Evolutionary conservation across 1,139 yeast species (phyloP), one percentile per base, ranked within the genome.

Genomic region (Taphrina communis): DNA sequence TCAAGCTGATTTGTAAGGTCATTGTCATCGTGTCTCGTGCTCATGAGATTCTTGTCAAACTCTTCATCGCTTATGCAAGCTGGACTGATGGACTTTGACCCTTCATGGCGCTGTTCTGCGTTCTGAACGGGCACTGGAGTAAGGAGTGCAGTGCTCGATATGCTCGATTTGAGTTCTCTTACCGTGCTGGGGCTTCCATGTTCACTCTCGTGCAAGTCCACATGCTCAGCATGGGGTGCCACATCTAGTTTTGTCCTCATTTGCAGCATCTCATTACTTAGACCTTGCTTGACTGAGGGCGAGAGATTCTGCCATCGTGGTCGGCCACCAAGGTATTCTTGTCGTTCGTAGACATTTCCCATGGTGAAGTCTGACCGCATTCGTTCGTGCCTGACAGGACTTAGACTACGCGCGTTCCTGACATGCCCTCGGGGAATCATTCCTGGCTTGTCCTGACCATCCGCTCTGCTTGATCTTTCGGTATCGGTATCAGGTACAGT

Each of bases 381-480:
- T 17, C 41, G n/a, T 8, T 44, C 53, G 21, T 44, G 51, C 25
- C 62, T 58, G 25, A 21, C 38, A n/a, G 62, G 62, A 31, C 62
- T 58, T 41, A 58, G 21, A 35, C 62, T 58, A 19, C 53, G 51
- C 5, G 62, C 62, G 42, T 39, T 39, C 25, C 62, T 14, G 41
- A 58, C 52, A 44, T 58, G 62, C 25, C 62, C 35, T 7, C 53
- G 41, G 6, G 53, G 21, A 1, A 50, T 19, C 53, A 50, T 50
- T 11, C 36, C 53, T 25, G 53, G 31, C n/a, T 19, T 25, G 2
- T 11, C 36, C n/a, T 50, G 53, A 4, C 4, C 1, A 4, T 21
- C 53, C 8, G 36, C 12, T 6, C 53, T 21, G 53, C 36, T 25
- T 35, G 8, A 25, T 4, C 53, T 31, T 6, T 11, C 36, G 14